These are phyloP conservation scores for Colletotrichum musae DNA, from an alignment of 2,329 filamentous ascomycete species.

Conservation along the genomic window DNA sequence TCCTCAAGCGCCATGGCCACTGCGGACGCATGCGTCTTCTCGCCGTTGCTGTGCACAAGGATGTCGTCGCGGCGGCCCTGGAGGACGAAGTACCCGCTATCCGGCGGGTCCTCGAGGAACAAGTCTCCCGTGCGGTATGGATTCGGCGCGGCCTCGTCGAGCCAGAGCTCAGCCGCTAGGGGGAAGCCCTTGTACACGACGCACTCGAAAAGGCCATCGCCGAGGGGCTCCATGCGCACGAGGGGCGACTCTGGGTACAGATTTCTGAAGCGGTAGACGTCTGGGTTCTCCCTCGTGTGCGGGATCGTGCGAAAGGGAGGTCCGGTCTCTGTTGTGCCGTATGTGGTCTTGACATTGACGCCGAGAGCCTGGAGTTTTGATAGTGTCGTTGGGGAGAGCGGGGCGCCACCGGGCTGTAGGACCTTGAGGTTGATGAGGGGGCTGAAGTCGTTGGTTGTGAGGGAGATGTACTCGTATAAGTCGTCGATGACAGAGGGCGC, in stretches of 20 bases:
- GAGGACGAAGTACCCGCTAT: slow-evolving; percentile 25
- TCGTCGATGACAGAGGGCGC: slow-evolving; percentile 34
- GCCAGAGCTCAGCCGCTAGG: slow-evolving; percentile 31
- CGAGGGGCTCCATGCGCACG: slow-evolving; percentile 22
- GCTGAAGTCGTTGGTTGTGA: slow-evolving; percentile 24
- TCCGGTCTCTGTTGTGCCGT: slow-evolving; percentile 29
- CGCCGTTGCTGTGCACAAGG: slow-evolving; percentile 21
- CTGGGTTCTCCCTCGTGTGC: slow-evolving; percentile 30
- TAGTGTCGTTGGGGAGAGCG: slow-evolving; percentile 2
- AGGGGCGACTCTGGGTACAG: slow-evolving; percentile 26
- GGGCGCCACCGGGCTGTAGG: slow-evolving; percentile 26
- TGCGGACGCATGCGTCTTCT: slow-evolving; percentile 26
- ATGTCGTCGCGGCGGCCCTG: slow-evolving; percentile 31
- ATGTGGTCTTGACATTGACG: slow-evolving; percentile 36
- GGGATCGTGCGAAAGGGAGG: slow-evolving; percentile 28
- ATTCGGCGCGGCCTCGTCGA: slow-evolving; percentile 12
- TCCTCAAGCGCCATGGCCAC: slow-evolving; percentile 27
- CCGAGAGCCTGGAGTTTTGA: slow-evolving; percentile 15
- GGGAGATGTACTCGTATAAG: slow-evolving; percentile 28
- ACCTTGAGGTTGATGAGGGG: slow-evolving; percentile 23
- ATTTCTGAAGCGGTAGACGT: slow-evolving; percentile 34
- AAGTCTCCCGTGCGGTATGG: slow-evolving; percentile 30
- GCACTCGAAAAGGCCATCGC: slow-evolving; percentile 25
- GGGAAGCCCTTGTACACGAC: slow-evolving; percentile 29
- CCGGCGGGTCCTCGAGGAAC: slow-evolving; percentile 25